Conservation (phyloP, 257 asterid species). For the Cruciata laevipes region DNA sequence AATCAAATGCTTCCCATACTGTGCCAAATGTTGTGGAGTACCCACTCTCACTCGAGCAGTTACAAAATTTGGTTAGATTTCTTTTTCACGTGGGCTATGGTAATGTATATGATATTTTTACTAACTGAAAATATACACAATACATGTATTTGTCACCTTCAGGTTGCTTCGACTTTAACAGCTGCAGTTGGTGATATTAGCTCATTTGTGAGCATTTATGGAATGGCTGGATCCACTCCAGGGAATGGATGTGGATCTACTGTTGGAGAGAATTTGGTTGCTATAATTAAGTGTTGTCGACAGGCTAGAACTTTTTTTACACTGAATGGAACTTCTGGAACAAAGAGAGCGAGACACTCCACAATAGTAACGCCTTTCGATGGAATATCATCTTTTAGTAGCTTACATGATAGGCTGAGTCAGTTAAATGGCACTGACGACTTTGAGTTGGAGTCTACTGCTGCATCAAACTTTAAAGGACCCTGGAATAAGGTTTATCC, state of each 20-base stretch:
- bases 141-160: constrained; percentile 16
- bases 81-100: background rate
- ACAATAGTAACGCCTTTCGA: constrained; percentile 51
- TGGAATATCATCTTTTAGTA: constrained; percentile 72
- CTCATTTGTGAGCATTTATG: constrained; percentile 82
- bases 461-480: constrained; percentile 36
- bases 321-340: constrained; percentile 74
- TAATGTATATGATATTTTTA: background rate
- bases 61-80: constrained; percentile 55
- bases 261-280: constrained; percentile 94
- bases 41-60: constrained; percentile 78
- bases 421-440: constrained; percentile 49
- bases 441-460: constrained; percentile 84
- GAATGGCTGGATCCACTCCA: constrained; percentile 97
- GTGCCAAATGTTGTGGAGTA: constrained; percentile 44
- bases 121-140: constrained; percentile 3
- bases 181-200: constrained; percentile 76
- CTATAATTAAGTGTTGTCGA: constrained; percentile 82
- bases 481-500: too few species aligned
- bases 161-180: constrained; percentile 67
- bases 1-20: too few species aligned
- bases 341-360: constrained; percentile 79
- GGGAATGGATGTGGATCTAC: constrained; percentile 98
- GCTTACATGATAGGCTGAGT: constrained; percentile 55
- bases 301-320: constrained; percentile 74